Conservation (phyloP, 768 basidiomycete genomes). For the Lactifluus pinguis region DNA sequence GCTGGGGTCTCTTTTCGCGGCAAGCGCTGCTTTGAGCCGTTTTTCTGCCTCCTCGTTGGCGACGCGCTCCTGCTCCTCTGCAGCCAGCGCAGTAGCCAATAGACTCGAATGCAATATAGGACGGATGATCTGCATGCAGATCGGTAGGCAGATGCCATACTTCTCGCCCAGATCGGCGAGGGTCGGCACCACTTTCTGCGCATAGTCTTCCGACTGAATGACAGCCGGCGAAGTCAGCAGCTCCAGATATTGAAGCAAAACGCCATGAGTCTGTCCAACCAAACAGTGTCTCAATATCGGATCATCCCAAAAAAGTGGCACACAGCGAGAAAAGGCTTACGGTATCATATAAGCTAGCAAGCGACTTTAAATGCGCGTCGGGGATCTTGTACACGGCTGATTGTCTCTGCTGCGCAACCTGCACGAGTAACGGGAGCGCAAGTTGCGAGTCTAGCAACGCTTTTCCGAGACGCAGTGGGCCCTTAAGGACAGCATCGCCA, state of each 20-base stretch:
- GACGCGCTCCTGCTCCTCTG: conserved; percentile 58
- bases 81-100: conserved; percentile 51
- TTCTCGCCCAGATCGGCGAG: conserved; percentile 60
- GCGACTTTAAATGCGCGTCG: conserved; percentile 74
- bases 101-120: conserved; percentile 63
- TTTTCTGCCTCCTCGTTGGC: conserved; percentile 74
- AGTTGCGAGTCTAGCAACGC: conserved; percentile 59
- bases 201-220: conserved; percentile 63
- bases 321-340: conserved; percentile 40
- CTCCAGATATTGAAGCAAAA: conserved; percentile 87
- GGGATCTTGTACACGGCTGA: conserved; percentile 67
- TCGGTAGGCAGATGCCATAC: conserved; percentile 75
- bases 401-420: conserved; percentile 87
- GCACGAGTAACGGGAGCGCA: conserved; percentile 83
- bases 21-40: conserved; percentile 69
- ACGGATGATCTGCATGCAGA: conserved; percentile 91
- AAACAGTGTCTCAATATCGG: conserved; percentile 6
- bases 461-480: conserved; percentile 58
- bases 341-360: conserved; percentile 82
- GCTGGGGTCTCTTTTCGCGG: conserved; percentile 67
- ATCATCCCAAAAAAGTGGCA: background rate
- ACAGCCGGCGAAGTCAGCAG: conserved; percentile 68
- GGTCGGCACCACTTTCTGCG: conserved; percentile 63
- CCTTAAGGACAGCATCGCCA: conserved; percentile 52
- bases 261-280: conserved; percentile 68